These are phyloP conservation scores for Saccharomycopsis amapae DNA, from an alignment of 805 yeast genomes.

Conservation along the genomic window DNA sequence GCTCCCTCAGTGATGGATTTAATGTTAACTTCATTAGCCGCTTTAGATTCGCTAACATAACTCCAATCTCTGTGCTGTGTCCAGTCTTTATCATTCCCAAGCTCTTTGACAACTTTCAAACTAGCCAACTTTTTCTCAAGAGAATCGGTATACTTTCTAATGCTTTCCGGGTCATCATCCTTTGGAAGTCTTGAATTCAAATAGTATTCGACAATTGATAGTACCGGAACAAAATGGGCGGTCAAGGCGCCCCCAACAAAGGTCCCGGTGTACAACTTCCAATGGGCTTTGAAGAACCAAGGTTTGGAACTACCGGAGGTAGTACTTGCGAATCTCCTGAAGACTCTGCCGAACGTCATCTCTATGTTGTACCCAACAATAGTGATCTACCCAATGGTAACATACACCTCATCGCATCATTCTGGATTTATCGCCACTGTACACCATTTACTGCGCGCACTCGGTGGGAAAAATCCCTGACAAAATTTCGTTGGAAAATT, in stretches of 20 bases:
- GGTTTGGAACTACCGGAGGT: neutral
- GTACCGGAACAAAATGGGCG: constrained; percentile 31
- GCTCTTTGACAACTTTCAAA: constrained; percentile 44
- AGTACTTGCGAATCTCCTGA: neutral
- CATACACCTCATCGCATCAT: no score
- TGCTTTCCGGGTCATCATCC: constrained; percentile 25
- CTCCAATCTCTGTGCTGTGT: constrained; percentile 38
- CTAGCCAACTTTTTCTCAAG: constrained; percentile 42
- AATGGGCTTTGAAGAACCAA: neutral
- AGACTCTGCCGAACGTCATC: no score
- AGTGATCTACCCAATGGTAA: no score
- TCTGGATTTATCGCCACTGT: no score
- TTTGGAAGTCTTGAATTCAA: constrained; percentile 24
- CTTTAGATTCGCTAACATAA: constrained; percentile 35
- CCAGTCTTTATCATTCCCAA: constrained; percentile 32
- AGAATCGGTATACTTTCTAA: constrained; percentile 26
- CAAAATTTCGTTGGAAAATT: no score
- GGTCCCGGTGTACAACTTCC: constrained; percentile 24
- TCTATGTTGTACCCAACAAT: no score
- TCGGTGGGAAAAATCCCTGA: no score
- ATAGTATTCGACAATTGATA: constrained; percentile 28
- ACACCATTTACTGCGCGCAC: no score
- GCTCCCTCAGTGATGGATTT: constrained; percentile 25
- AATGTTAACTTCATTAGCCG: neutral
- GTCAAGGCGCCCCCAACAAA: constrained; percentile 31